Evolutionary conservation across 305 asterid species (phyloP), one percentile per base, ranked within the genome.

Genomic region (Withania somnifera): DNA sequence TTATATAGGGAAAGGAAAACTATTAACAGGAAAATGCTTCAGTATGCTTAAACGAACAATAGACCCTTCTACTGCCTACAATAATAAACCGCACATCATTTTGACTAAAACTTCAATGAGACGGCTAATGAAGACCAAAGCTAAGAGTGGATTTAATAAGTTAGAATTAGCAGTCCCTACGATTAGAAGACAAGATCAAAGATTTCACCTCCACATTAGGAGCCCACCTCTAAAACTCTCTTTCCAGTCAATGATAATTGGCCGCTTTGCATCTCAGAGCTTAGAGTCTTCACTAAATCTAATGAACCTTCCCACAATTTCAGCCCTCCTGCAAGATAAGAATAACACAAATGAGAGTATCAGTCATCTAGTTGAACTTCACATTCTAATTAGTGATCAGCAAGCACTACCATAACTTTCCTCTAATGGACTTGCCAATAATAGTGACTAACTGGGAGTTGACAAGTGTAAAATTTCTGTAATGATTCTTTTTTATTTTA

Each of bases 251-350:
- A 86, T 36, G 97, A 91, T 80, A 94, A 80, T 58, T 75, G 80
- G 84, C 90, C 92, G 15, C 87, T 87, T 86, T 89, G 86, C 82
- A 94, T 82, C 84, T 93, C 97, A 5, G 91, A 87, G 80, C 54
- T 80, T 58, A 96, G 93, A 80, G 91, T 86, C 80, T 88, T 86
- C 71, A 96, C 91, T 57, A 96, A 88, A 86, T 96, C 99, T 52
- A 93, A 69, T n/a, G 99, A 94, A 17, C 98, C 97, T 86, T 96
- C 99, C 99, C 99, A 96, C 67, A 96, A 86, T 84, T 94, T 96
- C 88, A 96, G 80, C 66, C 98, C 99, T 58, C 99, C 99, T 94
- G 89, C 68, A 15, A 77, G 78, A 87, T 83, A 53, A 60, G 69
- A 83, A 26, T 45, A 82, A 56, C 7, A 56, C 26, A 32, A 40